Base-by-base conservation (phyloP, 1,284 basidiomycete genomes). In the Coriolopsis trogii region DNA sequence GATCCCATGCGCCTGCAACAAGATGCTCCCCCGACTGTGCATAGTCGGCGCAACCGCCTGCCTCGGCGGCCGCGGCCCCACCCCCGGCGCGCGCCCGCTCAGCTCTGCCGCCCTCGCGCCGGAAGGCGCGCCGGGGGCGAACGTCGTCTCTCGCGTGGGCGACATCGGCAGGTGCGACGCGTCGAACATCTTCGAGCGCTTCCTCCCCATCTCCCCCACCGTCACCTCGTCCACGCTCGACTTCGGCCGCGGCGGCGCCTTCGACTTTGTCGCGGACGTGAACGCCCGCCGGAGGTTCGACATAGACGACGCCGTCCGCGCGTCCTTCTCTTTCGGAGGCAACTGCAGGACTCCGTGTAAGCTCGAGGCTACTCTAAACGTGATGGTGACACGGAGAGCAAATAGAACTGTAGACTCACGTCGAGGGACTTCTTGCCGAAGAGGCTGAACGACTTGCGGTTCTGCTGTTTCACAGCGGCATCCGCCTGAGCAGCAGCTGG, bases 11-110 rank as follows among this genome's bases (percentile, higher is more conserved):
- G 78, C 70, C 67, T 82, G 74, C 30, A 73, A 49, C 55, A 80
- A 50, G 42, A 89, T 84, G 47, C 73, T 81, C 45, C 75, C 83
- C 12, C 71, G 64, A 55, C 69, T 81, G 62, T 89, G 79, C 57
- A 87, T 77, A 34, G 76, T 80, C 30, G 84, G 80, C 46, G 72
- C 71, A 24, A 86, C 66, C n/a, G 82, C 70, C 56, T 69, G 63
- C 40, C 80, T 34, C 31, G 42, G 69, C 51, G 61, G 57, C 10
- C 60, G 53, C 33, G 46, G 50, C 34, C 55, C 58, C 21, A 54
- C 55, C 30, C 56, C 61, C 26, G 51, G 36, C 42, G 55, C 49
- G 8, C 37, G 51, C 37, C 50, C 38, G 40, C 36, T 36, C n/a
- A 12, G 10, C n/a, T n/a, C n/a, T n/a, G n/a, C n/a, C n/a, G n/a